These are phyloP conservation scores for Pochonia chlamydosporia DNA, from an alignment of 2,329 filamentous ascomycete species.

Conservation along the genomic window DNA sequence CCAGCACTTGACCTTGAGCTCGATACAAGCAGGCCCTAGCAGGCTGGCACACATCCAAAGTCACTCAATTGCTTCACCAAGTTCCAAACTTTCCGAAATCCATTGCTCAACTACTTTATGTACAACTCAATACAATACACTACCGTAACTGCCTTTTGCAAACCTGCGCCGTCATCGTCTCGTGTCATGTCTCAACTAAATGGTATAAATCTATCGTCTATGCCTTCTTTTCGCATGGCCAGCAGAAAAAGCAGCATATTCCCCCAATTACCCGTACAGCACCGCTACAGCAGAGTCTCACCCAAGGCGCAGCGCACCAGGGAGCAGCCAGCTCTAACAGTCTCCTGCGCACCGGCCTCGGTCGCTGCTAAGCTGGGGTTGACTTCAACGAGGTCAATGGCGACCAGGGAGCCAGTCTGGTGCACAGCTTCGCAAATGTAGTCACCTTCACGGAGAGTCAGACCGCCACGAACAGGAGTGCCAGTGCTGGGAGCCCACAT, in stretches of 20 bases:
- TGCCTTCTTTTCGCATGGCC: not conserved
- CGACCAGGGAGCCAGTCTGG: slow-evolving; percentile 70
- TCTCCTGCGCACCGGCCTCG: slow-evolving; percentile 69
- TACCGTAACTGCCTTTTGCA: not conserved
- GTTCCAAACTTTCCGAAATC: no score
- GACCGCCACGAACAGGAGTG: slow-evolving; percentile 85
- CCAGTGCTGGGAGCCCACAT: slow-evolving; percentile 95
- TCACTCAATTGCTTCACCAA: no score
- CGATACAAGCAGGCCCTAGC: no score
- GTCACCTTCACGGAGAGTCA: slow-evolving; percentile 92
- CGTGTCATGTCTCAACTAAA: not conserved
- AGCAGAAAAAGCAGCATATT: not conserved
- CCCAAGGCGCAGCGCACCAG: slow-evolving; percentile 87
- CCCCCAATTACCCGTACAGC: not conserved
- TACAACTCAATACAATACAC: not conserved
- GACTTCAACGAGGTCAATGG: slow-evolving; percentile 78
- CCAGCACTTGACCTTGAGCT: no score
- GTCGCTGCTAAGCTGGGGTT: slow-evolving; percentile 65
- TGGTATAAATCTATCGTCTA: slow-evolving; percentile 2
- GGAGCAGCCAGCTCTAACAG: slow-evolving; percentile 83
- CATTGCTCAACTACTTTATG: not conserved
- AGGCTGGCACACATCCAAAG: no score
- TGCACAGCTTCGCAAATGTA: slow-evolving; percentile 90
- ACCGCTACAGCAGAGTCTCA: slow-evolving; percentile 69
- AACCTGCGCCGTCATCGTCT: slow-evolving; percentile 1